phyloP scores from a whole-genome alignment of 768 basidiomycete genomes.

The Trametes cingulata region DNA sequence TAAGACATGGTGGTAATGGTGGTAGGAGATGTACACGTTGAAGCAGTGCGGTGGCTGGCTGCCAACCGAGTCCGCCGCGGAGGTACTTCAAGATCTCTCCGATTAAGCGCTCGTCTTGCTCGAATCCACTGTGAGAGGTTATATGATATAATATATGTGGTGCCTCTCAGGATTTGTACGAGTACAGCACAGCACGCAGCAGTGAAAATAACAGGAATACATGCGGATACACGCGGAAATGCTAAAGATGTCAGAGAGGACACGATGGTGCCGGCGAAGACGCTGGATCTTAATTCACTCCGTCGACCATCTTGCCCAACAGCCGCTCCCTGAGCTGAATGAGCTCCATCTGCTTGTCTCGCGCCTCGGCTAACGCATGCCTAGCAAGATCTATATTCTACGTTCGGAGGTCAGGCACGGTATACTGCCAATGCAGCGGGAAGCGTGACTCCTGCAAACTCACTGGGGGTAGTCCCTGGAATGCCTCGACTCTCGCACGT shows the following conservation, averaged over 20 bases:
- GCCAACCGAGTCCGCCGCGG: background rate
- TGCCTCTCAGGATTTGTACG: too few relatives aligned
- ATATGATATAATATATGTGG: background rate
- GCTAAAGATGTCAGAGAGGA: too few relatives aligned
- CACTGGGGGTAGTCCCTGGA: slow-evolving; percentile 54
- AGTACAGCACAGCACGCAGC: too few relatives aligned
- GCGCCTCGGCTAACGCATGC: slow-evolving; percentile 42
- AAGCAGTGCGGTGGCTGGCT: slow-evolving; percentile 18
- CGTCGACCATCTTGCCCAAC: slow-evolving; percentile 46
- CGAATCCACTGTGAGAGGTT: background rate
- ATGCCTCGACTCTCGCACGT: slow-evolving; percentile 45
- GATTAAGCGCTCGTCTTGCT: slow-evolving; percentile 1
- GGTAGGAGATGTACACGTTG: slow-evolving; percentile 21
- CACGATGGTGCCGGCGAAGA: background rate
- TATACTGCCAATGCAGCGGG: background rate
- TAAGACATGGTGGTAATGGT: slow-evolving; percentile 39
- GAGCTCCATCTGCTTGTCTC: slow-evolving; percentile 46
- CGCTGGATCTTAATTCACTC: slow-evolving; percentile 27
- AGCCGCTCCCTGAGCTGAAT: slow-evolving; percentile 50
- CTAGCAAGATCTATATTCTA: slow-evolving; percentile 51
- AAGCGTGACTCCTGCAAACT: background rate
- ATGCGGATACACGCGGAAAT: too few relatives aligned
- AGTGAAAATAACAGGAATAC: too few relatives aligned
- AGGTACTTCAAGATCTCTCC: background rate
- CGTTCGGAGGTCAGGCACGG: background rate